These are phyloP conservation scores for Pseudogymnoascus sp. DNA, from an alignment of 2,329 filamentous ascomycete genomes.

Conservation along the genomic window DNA sequence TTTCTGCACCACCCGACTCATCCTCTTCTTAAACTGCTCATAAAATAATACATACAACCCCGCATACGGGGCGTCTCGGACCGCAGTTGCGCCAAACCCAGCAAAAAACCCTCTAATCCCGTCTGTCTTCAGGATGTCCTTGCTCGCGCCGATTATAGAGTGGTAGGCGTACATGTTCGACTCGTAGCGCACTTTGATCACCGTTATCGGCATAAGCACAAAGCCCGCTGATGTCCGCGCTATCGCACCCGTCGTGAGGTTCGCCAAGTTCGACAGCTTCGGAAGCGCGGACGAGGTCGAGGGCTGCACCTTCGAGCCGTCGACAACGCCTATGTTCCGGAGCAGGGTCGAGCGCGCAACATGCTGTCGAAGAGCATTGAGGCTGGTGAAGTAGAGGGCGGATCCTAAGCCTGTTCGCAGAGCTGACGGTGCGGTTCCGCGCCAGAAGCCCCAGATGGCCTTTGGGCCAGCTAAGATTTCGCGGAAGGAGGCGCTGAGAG, in stretches of 20 bases:
- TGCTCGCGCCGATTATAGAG: slow-evolving; percentile 62
- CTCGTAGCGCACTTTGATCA: slow-evolving; percentile 95
- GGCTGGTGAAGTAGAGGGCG: slow-evolving; percentile 84
- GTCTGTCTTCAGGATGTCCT: slow-evolving; percentile 64
- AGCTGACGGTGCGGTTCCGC: slow-evolving; percentile 86
- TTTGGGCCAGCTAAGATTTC: slow-evolving; percentile 59
- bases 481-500: slow-evolving; percentile 61
- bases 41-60: slow-evolving; percentile 93
- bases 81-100: slow-evolving; percentile 86
- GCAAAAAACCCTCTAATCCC: slow-evolving; percentile 82
- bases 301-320: slow-evolving; percentile 16
- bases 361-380: slow-evolving; percentile 73
- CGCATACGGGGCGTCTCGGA: slow-evolving; percentile 92
- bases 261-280: slow-evolving; percentile 73
- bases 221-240: slow-evolving; percentile 83
- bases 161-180: slow-evolving; percentile 77
- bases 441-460: slow-evolving; percentile 69
- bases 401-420: slow-evolving; percentile 87
- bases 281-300: slow-evolving; percentile 63
- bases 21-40: slow-evolving; percentile 66
- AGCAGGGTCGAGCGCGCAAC: slow-evolving; percentile 42
- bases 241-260: slow-evolving; percentile 74
- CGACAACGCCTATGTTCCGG: slow-evolving; percentile 24
- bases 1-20: slow-evolving; percentile 32
- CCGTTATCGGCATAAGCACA: slow-evolving; percentile 88